Evolutionary conservation across 768 basidiomycete species (phyloP), one percentile per base, ranked within the genome.

Genomic region (Fibroporia radiculosa): DNA sequence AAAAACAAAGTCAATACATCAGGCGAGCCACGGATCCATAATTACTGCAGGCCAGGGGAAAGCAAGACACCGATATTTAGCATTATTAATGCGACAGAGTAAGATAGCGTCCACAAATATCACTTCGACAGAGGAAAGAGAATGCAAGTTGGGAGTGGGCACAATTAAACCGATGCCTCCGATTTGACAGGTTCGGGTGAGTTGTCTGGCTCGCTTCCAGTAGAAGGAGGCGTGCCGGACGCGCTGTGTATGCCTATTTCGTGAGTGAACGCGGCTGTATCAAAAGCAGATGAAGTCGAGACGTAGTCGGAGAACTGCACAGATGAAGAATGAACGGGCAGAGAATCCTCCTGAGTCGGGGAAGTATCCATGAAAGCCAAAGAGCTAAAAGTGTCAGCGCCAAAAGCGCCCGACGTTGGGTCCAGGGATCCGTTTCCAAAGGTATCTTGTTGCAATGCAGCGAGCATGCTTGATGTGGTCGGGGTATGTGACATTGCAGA

Each of bases 391-490:
- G 77, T 73, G 58, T 86, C 84, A 19, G 81, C 58, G 60, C 72
- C 77, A 62, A 85, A 89, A 24, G 70, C 69, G 5, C 76, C 71
- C 35, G 76, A 62, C 45, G 75, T 63, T 13, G 81, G 73, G 61
- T 89, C 87, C 55, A 88, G 69, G 43, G 83, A 69, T 46, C 77
- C 75, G 25, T 74, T 52, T 18, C 78, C 73, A 66, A 84, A 89
- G 19, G 81, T 60, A 46, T 88, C 86, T 38, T 80, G 78, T 60
- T 89, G 87, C 53, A 92, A 70, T 8, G 87, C 87, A 28, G 89
- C 89, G 52, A 91, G 75, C 89, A 92, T 91, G 64, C 84, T 90
- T 46, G 87, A 88, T 22, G 87, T 89, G 5, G 88, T 91, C 6
- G 89, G 88, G 16, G 86, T 87, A 60, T 88, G 80, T 14, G 72